Evolutionary conservation across 2,329 filamentous ascomycete genomes (phyloP), one percentile per base, ranked within the genome.

Genomic region (Dothistroma septosporum): DNA sequence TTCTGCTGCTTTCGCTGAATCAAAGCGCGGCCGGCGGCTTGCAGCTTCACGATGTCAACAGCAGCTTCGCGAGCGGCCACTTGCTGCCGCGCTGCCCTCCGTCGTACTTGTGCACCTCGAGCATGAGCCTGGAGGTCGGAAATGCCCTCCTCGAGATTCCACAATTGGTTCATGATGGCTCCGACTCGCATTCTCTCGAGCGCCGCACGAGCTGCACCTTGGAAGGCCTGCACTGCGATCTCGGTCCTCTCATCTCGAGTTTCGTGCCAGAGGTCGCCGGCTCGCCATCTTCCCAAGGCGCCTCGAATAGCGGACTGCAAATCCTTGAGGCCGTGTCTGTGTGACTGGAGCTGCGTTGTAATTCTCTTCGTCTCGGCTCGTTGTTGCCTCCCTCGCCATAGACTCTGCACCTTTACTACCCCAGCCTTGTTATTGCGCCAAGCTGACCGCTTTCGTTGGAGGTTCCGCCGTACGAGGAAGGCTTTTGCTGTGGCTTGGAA

Each of bases 401-500:
- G 80, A 73, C 87, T 96, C 75, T 99, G 94, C 12, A 99, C 79
- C 69, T 87, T 85, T 62, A 94, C 76, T 50, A 97, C 83, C 62
- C 91, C 84, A 6, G 81, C 79, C 50, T 69, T 67, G 73, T 93
- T 89, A 58, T 87, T 83, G 70, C 87, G 86, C 85, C 87, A 91
- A 71, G 86, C 83, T 59, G 84, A 77, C 67, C 91, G 85, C 61
- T 86, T 85, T 46, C 83, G 80, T 63, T 79, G 78, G 70, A 89
- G 80, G 44, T 82, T 82, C 55, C 80, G 83, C 62, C 94, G 86
- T 24, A 87, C 82, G 44, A 97, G 78, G 72, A 89, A 89, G 3
- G 91, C 93, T 53, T 93, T 86, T 3, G 85, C 84, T 6, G 86
- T 83, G 63, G 91, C 92, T 75, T 99, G 94, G 19, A 97, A 82